Conservation (phyloP, 2,329 filamentous ascomycete species). For the Ceratocystis variospora region DNA sequence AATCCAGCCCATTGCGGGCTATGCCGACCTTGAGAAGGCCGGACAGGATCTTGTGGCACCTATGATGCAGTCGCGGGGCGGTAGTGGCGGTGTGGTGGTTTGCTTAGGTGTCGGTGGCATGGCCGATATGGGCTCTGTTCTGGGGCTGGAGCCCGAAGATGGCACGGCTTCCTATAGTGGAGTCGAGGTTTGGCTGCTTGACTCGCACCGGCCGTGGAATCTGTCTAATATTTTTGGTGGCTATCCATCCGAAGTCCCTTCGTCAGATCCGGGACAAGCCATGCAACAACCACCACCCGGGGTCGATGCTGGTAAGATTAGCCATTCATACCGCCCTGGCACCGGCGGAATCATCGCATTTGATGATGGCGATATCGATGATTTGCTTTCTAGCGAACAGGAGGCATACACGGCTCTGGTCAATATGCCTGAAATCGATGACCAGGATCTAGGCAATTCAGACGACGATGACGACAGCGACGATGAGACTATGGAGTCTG, state of each 20-base stretch:
- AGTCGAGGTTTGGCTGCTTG: constrained; percentile 92
- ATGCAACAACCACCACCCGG: constrained; percentile 43
- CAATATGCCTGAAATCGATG: constrained; percentile 82
- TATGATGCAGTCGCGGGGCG: constrained; percentile 75
- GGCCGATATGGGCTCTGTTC: constrained; percentile 67
- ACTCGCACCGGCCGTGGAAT: constrained; percentile 89
- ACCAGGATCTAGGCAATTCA: constrained; percentile 47
- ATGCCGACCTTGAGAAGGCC: constrained; percentile 71
- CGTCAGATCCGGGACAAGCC: constrained; percentile 26
- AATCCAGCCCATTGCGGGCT: constrained; percentile 86
- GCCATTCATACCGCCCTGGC: constrained; percentile 57
- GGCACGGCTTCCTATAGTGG: constrained; percentile 58
- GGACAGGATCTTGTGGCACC: constrained; percentile 67
- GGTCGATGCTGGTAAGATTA: constrained; percentile 59
- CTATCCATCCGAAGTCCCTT: constrained; percentile 36
- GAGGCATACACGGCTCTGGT: constrained; percentile 75
- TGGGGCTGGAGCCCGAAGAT: constrained; percentile 54
- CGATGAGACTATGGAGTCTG: constrained; percentile 27
- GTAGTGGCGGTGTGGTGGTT: constrained; percentile 75
- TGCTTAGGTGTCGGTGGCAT: constrained; percentile 88
- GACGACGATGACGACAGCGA: constrained; percentile 44
- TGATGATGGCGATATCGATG: constrained; percentile 89
- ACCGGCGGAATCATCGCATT: constrained; percentile 85
- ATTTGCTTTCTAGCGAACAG: constrained; percentile 58
- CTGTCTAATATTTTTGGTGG: constrained; percentile 84